Evolutionary conservation across 1,139 yeast genomes (phyloP).

Genomic region (Pichia sp.): DNA sequence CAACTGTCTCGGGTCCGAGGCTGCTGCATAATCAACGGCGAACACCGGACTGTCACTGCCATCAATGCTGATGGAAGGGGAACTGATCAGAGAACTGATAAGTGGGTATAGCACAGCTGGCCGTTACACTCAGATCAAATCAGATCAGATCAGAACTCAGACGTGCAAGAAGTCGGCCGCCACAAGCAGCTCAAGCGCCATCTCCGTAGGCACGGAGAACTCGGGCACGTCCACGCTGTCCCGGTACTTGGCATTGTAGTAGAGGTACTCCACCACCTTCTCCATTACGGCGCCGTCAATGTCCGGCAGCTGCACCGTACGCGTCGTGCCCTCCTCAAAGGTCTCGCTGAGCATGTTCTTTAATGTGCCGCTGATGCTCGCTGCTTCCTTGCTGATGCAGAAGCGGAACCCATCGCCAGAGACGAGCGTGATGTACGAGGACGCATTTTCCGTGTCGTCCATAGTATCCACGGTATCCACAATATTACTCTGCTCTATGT

Average conservation of each 20-base stretch:
- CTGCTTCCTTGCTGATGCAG: constrained; percentile 67
- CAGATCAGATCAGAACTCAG: constrained; percentile 17
- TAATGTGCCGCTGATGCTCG: constrained; percentile 75
- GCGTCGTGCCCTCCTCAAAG: constrained; percentile 33
- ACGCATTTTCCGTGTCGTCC: too few relatives aligned
- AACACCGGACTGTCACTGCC: too few relatives aligned
- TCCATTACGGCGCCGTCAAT: constrained; percentile 50
- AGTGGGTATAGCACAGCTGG: too few relatives aligned
- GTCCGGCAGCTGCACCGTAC: constrained; percentile 37
- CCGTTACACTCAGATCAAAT: too few relatives aligned
- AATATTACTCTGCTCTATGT: too few relatives aligned
- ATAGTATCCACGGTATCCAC: too few relatives aligned
- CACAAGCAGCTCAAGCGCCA: constrained; percentile 83
- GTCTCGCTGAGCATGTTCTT: constrained; percentile 50
- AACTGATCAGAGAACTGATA: background rate
- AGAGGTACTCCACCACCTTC: constrained; percentile 79
- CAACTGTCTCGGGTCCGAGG: too few relatives aligned
- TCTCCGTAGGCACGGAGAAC: constrained; percentile 86
- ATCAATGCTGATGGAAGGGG: background rate
- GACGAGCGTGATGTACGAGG: too few relatives aligned
- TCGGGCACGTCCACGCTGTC: constrained; percentile 57
- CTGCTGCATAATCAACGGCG: too few relatives aligned
- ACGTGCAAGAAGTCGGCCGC: constrained; percentile 87
- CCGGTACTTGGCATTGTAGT: constrained; percentile 65
- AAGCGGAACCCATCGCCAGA: constrained; percentile 70